Evolutionary conservation across 2,329 filamentous ascomycete genomes (phyloP).

Genomic region (Pezicula rhizophila): DNA sequence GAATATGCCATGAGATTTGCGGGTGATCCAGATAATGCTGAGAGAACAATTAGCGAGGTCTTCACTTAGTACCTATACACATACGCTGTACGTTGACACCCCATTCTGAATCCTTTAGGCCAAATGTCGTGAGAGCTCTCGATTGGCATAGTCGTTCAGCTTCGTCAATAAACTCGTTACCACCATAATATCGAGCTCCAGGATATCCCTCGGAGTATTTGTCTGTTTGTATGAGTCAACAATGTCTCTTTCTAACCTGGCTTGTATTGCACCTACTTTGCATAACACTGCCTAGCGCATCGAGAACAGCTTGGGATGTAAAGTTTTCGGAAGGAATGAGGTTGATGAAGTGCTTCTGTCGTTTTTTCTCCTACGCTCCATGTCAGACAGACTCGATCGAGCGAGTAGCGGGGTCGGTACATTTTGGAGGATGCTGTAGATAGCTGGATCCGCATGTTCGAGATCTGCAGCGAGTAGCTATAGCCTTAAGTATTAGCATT

Average conservation of each 20-base stretch:
- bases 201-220: slow-evolving; percentile 99
- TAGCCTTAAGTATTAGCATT: slow-evolving; percentile 9
- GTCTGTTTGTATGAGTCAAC: slow-evolving; percentile 46
- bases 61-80: slow-evolving; percentile 20
- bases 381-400: slow-evolving; percentile 5
- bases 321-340: slow-evolving; percentile 95
- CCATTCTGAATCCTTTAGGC: slow-evolving; percentile 80
- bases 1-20: slow-evolving; percentile 83
- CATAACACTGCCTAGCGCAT: slow-evolving; percentile 90
- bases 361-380: slow-evolving; percentile 78
- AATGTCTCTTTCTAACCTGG: slow-evolving; percentile 28
- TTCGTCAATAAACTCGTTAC: slow-evolving; percentile 92
- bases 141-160: slow-evolving; percentile 86
- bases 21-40: slow-evolving; percentile 46
- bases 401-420: slow-evolving; percentile 37
- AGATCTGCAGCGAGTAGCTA: slow-evolving; percentile 77
- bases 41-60: slow-evolving; percentile 13
- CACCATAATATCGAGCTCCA: slow-evolving; percentile 91
- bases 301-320: slow-evolving; percentile 85
- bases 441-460: slow-evolving; percentile 76
- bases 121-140: slow-evolving; percentile 82
- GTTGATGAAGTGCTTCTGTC: slow-evolving; percentile 98
- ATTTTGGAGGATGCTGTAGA: slow-evolving; percentile 88
- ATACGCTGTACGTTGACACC: slow-evolving; percentile 90
- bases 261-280: slow-evolving; percentile 57